Base-by-base conservation (phyloP, 2,329 filamentous ascomycete species). In the Penicillium corylophilum region DNA sequence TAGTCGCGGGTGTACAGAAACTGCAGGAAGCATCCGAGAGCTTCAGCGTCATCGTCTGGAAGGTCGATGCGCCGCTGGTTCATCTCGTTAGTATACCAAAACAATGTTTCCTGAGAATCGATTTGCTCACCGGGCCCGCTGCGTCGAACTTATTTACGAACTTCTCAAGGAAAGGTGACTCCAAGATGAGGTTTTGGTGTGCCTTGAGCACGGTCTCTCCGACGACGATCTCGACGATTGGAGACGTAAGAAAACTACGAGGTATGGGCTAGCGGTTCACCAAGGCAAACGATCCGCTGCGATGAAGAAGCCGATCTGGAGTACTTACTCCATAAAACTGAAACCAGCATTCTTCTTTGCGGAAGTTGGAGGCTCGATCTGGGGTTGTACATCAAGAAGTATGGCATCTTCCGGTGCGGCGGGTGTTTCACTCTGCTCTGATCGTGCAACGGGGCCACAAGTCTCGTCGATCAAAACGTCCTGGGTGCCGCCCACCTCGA, bases 1-100 rank as follows among this genome's bases (percentile, higher is more conserved):
- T 96, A 94, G 74, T 95, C 89, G 68, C 82, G 82, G 1, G 88
- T 92, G 74, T 95, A 95, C 46, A 93, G 83, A 70, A 84, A 95
- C 70, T 94, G 88, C 62, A 94, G 81, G 62, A 92, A 89, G 69
- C 85, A 90, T 54, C 87, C 86, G 49, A 90, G 85, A 20, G 89
- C 86, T 58, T 90, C 86, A 41, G 89, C 72, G 62, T 90, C 81
- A 61, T 90, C 87, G 57, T 80, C 74, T 2, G 78, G 67, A 22
- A 95, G 85, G 52, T 86, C 76, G 54, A 96, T 85, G 52, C 83
- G 80, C 50, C 86, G 87, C 59, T 82, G 81, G 81, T 49, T 29
- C 56, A 23, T 6, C 31, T 31, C 26, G 36, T 51, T 31, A 53
- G 44, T 22, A 29, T 48, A 26, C 15, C 18, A 10, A 20, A 28